Conservation (phyloP, 2,329 filamentous ascomycete genomes). For the Didymella pinodella region DNA sequence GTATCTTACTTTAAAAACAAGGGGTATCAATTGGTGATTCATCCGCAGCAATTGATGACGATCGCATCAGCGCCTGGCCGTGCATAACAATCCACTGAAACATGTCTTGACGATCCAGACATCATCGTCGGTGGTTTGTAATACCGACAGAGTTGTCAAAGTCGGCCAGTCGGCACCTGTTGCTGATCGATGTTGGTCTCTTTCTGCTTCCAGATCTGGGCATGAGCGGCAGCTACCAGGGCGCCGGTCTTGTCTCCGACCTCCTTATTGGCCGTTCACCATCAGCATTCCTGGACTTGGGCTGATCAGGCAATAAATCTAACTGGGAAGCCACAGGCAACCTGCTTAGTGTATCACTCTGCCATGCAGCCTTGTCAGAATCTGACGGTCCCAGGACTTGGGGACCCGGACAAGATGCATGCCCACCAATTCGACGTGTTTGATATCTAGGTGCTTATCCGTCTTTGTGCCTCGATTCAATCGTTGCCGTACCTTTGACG, state of each 20-base stretch:
- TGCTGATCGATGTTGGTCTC: not conserved
- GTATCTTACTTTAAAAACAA: not conserved
- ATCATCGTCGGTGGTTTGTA: constrained; percentile 32
- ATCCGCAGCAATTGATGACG: constrained; percentile 22
- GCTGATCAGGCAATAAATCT: constrained; percentile 5
- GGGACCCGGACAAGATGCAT: constrained; percentile 34
- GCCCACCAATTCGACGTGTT: constrained; percentile 9
- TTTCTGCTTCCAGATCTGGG: not conserved
- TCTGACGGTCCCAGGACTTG: constrained; percentile 24
- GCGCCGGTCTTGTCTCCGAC: not conserved
- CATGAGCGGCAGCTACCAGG: not conserved
- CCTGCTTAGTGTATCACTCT: constrained; percentile 1
- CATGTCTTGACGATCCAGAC: constrained; percentile 10
- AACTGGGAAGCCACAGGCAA: not conserved
- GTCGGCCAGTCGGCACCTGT: constrained; percentile 18
- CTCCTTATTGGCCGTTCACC: not conserved
- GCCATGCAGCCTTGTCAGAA: constrained; percentile 21
- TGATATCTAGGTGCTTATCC: constrained; percentile 30
- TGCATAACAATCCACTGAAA: constrained; percentile 21
- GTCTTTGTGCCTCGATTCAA: constrained; percentile 11
- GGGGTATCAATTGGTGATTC: constrained; percentile 6
- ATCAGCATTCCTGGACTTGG: not conserved
- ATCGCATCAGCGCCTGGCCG: constrained; percentile 22
- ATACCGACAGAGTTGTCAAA: constrained; percentile 7
- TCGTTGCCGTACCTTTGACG: constrained; percentile 6